phyloP scores from a whole-genome alignment of 306 rosid species.

The Trifolium subterraneum region DNA sequence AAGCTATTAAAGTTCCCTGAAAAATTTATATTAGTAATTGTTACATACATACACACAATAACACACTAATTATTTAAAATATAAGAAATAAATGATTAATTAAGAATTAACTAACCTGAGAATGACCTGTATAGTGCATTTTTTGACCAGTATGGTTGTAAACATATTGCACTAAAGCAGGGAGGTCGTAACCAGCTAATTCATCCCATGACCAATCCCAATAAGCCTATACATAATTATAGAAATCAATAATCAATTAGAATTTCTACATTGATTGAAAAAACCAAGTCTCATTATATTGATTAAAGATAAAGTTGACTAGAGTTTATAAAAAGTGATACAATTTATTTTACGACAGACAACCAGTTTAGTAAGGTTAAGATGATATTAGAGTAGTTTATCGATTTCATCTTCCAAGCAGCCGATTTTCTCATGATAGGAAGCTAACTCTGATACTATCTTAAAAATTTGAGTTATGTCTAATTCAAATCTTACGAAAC shows the following conservation, averaged over 20 bases:
- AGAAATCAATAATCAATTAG: neutral
- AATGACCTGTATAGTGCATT: slow-evolving; percentile 77
- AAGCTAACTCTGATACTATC: too few species aligned
- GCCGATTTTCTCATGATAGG: too few species aligned
- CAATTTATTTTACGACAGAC: too few species aligned
- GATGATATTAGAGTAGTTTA: too few species aligned
- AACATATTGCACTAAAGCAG: slow-evolving; percentile 72
- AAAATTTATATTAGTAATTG: neutral
- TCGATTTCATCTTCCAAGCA: too few species aligned
- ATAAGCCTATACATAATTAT: slow-evolving; percentile 54
- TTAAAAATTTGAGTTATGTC: too few species aligned
- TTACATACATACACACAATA: neutral
- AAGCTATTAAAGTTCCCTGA: slow-evolving; percentile 77
- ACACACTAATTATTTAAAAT: neutral
- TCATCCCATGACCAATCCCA: slow-evolving; percentile 99
- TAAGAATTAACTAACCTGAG: slow-evolving; percentile 53
- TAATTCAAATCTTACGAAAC: too few species aligned
- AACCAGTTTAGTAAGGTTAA: too few species aligned
- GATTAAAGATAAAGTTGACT: too few species aligned
- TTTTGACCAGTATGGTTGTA: slow-evolving; percentile 61
- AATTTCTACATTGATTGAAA: neutral
- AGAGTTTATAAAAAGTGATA: too few species aligned
- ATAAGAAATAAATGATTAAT: neutral
- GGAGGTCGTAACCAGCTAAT: slow-evolving; percentile 69
- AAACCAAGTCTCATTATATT: too few species aligned